Evolutionary conservation across 257 asterid genomes (phyloP).

Genomic region (Verbena officinalis): DNA sequence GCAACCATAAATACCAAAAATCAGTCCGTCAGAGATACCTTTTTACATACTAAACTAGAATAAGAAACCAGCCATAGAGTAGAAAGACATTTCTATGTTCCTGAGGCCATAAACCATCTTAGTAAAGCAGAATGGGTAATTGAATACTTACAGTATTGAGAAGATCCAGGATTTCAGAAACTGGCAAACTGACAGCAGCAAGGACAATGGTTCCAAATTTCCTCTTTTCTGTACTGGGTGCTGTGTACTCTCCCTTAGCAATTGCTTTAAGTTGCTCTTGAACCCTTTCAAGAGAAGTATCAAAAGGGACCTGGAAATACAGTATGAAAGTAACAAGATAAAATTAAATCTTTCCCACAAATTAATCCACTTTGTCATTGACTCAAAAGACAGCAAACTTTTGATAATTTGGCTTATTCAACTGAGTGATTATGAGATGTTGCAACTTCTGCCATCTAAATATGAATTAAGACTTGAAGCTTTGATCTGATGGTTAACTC

Average conservation of each 20-base stretch:
- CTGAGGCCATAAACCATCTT: neutral
- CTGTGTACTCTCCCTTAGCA: constrained; percentile 73
- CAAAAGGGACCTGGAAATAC: constrained; percentile 74
- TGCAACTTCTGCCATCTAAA: no score
- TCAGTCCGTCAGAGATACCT: neutral
- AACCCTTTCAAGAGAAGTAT: constrained; percentile 59
- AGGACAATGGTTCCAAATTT: constrained; percentile 66
- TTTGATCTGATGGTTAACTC: neutral
- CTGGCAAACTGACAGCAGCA: constrained; percentile 83
- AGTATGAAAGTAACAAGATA: constrained; percentile 10
- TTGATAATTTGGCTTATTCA: no score
- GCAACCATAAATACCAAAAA: constrained; percentile 15
- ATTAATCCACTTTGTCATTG: neutral
- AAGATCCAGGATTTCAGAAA: constrained; percentile 58
- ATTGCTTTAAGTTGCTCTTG: constrained; percentile 67
- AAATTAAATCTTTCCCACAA: no score
- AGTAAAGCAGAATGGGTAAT: neutral
- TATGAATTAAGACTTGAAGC: neutral
- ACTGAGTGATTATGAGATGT: no score
- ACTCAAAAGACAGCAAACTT: neutral
- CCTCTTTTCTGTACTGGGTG: constrained; percentile 69
- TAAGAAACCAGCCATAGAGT: neutral
- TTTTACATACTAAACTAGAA: neutral
- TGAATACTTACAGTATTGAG: constrained; percentile 52
- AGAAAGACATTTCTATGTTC: neutral